phyloP scores from a whole-genome alignment of 352 stramenopile species.

The Phytophthora kernoviae region DNA sequence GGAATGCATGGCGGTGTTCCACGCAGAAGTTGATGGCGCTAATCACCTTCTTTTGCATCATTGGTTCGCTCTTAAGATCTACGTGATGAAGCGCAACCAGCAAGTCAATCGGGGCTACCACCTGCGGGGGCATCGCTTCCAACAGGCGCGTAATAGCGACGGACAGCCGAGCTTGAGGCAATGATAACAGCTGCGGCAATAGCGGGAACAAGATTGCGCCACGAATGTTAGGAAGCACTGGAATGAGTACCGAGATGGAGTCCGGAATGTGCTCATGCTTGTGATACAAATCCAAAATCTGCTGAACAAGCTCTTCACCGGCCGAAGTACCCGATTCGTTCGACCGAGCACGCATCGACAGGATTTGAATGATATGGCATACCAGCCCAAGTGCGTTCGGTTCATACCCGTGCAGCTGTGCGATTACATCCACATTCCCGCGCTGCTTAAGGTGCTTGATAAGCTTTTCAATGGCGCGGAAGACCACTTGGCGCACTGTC shows the following conservation, averaged over 20 bases:
- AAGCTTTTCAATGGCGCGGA: slow-evolving; percentile 83
- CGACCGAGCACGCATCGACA: slow-evolving; percentile 46
- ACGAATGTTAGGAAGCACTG: slow-evolving; percentile 60
- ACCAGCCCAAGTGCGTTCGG: slow-evolving; percentile 66
- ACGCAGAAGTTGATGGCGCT: slow-evolving; percentile 80
- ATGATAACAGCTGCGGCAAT: slow-evolving; percentile 57
- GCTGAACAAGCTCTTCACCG: slow-evolving; percentile 56
- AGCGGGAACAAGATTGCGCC: slow-evolving; percentile 64
- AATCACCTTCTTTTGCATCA: slow-evolving; percentile 82
- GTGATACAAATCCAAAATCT: slow-evolving; percentile 69
- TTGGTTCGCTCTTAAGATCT: slow-evolving; percentile 65
- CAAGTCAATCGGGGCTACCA: slow-evolving; percentile 68
- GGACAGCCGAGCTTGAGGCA: slow-evolving; percentile 56
- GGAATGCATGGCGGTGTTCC: slow-evolving; percentile 80
- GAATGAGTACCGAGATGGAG: slow-evolving; percentile 73
- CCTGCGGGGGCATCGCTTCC: slow-evolving; percentile 72
- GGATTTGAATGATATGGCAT: slow-evolving; percentile 79
- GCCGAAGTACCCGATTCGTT: slow-evolving; percentile 42
- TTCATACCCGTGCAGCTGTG: slow-evolving; percentile 70
- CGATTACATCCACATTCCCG: slow-evolving; percentile 61
- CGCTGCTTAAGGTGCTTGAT: slow-evolving; percentile 85
- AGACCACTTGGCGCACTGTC: slow-evolving; percentile 69
- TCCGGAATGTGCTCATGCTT: slow-evolving; percentile 62
- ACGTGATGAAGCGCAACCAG: slow-evolving; percentile 80
- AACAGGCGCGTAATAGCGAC: slow-evolving; percentile 76